These are phyloP conservation scores for Clonostachys solani DNA, from an alignment of 2,329 filamentous ascomycete species.

Conservation along the genomic window DNA sequence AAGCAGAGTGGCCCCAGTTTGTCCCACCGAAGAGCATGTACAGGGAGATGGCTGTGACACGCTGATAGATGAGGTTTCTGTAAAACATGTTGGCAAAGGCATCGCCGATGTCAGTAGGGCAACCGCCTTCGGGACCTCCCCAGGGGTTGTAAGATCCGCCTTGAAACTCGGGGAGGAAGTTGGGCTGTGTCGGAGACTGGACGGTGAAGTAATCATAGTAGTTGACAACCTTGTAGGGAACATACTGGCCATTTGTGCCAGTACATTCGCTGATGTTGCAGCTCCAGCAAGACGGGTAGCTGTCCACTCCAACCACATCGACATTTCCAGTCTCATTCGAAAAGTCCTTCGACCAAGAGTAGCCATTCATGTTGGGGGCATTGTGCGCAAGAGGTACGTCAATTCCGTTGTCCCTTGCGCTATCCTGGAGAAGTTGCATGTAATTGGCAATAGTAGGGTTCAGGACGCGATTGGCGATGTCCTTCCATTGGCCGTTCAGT, in stretches of 20 bases:
- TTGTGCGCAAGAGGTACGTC: slow-evolving; percentile 54
- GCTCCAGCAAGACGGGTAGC: slow-evolving; percentile 56
- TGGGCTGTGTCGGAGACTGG: slow-evolving; percentile 10
- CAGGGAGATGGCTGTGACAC: slow-evolving; percentile 53
- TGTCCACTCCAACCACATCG: slow-evolving; percentile 47
- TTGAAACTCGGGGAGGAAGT: slow-evolving; percentile 5
- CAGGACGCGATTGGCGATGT: slow-evolving; percentile 33
- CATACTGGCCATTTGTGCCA: slow-evolving; percentile 53
- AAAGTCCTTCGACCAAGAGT: slow-evolving; percentile 58
- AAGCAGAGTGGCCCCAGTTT: slow-evolving; percentile 56
- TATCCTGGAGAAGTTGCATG: slow-evolving; percentile 52
- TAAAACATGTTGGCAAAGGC: slow-evolving; percentile 64
- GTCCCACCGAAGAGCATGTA: slow-evolving; percentile 66
- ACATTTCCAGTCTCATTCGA: slow-evolving; percentile 51
- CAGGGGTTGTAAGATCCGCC: slow-evolving; percentile 48
- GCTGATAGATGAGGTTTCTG: slow-evolving; percentile 55
- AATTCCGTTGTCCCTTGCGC: slow-evolving; percentile 51
- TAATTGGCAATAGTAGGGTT: slow-evolving; percentile 46
- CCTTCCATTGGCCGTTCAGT: slow-evolving; percentile 35
- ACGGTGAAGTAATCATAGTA: slow-evolving; percentile 22
- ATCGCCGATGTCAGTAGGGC: slow-evolving; percentile 46
- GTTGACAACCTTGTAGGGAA: slow-evolving; percentile 41
- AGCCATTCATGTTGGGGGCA: slow-evolving; percentile 52
- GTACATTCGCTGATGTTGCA: slow-evolving; percentile 59
- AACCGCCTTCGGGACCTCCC: slow-evolving; percentile 54